phyloP scores from a whole-genome alignment of 257 asterid genomes.

The Solanum paucissectum region DNA sequence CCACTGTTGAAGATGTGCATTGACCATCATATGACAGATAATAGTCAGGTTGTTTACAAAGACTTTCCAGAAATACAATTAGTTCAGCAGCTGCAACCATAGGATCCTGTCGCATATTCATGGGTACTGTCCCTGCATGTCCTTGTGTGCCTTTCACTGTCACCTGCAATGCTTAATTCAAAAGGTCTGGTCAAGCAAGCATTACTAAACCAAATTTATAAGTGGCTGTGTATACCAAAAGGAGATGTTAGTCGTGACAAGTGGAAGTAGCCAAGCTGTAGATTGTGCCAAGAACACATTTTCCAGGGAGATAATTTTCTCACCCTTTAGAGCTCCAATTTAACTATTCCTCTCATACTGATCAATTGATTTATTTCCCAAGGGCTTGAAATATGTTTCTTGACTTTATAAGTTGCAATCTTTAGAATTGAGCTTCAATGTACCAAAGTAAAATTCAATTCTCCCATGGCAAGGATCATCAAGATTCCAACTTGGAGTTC shows the following conservation, averaged over 20 bases:
- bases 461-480: neutral
- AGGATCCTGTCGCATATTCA: conserved; percentile 93
- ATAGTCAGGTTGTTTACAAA: conserved; percentile 77
- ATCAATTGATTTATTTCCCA: neutral
- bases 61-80: conserved; percentile 69
- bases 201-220: neutral
- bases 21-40: conserved; percentile 65
- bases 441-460: neutral
- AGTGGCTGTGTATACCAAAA: neutral
- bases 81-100: conserved; percentile 93
- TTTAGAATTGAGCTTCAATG: neutral
- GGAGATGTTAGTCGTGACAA: neutral
- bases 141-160: conserved; percentile 96
- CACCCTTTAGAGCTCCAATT: neutral
- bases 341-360: neutral
- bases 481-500: neutral
- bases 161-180: conserved; percentile 38
- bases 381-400: neutral
- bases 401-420: neutral
- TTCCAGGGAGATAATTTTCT: neutral
- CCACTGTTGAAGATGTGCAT: conserved; percentile 49
- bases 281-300: neutral
- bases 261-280: neutral
- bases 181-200: neutral
- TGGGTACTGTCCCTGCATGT: conserved; percentile 98